Base-by-base conservation (phyloP, 345 rosid genomes). In the Sisymbrium altissimum region DNA sequence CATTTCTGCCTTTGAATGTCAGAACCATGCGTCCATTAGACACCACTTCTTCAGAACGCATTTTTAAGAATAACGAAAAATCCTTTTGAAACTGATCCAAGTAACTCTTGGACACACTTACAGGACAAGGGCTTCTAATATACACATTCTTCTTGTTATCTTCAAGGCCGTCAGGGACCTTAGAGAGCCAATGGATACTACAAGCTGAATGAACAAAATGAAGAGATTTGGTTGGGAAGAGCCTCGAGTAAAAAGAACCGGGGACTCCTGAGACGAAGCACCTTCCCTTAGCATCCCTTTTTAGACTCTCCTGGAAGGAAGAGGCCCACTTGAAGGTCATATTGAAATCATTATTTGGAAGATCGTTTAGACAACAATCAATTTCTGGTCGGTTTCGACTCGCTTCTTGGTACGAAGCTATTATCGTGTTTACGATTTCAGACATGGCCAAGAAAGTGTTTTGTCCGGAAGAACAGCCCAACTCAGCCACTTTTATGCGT, bases 401-500 rank as follows among this genome's bases (percentile, higher is more conserved):
- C 38, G 12, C 6, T 39, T 58, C 9, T 18, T 38, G 57, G 38
- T 65, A 73, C 0, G 66, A 8, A 9, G 7, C 55, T 4, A 40
- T 43, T n/a, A 77, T 17, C 0, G 39, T 46, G 7, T 79, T 61
- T 11, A 70, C 21, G 3, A 73, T 54, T n/a, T 14, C 2, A 81
- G 61, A 61, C 60, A 71, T 60, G 21, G 30, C 50, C n/a, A 71
- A 38, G 4, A 71, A 18, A 0, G 68, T 68, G 53, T 79, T 85
- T 45, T 78, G 69, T 50, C 85, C 86, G 9, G 88, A 79, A 56
- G 86, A 76, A 33, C 86, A 85, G 29, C 86, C 88, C 48, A 85
- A 55, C 39, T 85, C 85, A 0, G 82, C 80, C 30, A 79, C 48
- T 17, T 77, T 64, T 14, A 81, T 64, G 21, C 23, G 15, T 11